Evolutionary conservation across 2,329 filamentous ascomycete genomes (phyloP).

Genomic region (Tolypocladium cylindrosporum): DNA sequence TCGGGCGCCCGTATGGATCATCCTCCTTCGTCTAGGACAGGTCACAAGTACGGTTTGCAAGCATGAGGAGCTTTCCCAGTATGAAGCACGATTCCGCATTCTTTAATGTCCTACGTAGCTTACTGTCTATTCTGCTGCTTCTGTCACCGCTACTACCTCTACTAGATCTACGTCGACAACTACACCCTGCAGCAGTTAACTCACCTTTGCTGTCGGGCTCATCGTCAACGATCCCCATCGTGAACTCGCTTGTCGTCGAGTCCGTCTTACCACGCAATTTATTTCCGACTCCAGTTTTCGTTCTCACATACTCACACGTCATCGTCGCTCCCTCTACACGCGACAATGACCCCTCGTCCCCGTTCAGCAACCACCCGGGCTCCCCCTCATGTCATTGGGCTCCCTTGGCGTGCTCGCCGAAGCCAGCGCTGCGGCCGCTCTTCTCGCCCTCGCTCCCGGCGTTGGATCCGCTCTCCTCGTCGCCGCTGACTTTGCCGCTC

Average conservation of each 20-base stretch:
- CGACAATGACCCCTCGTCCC: neutral
- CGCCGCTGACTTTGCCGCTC: conserved; percentile 8
- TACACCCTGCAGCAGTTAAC: neutral
- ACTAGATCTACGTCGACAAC: neutral
- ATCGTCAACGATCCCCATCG: neutral
- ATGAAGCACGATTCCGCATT: neutral
- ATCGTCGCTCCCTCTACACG: neutral
- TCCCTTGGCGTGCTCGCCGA: conserved; percentile 1
- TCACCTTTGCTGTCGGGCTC: neutral
- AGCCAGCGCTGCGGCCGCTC: conserved; percentile 1
- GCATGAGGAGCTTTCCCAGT: neutral
- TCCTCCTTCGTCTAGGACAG: neutral
- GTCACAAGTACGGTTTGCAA: neutral
- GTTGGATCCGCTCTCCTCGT: conserved; percentile 5
- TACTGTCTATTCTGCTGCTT: neutral
- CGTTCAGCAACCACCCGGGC: neutral
- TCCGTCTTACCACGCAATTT: neutral
- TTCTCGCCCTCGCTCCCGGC: conserved; percentile 5
- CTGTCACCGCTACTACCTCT: neutral
- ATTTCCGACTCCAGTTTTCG: neutral
- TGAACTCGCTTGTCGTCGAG: neutral
- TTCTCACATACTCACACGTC: neutral
- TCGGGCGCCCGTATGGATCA: neutral
- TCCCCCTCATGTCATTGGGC: conserved; percentile 10
- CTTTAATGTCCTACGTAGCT: neutral